These are phyloP conservation scores for Insectozyma bohioensis DNA, from an alignment of 1,139 yeast genomes.

Conservation along the genomic window DNA sequence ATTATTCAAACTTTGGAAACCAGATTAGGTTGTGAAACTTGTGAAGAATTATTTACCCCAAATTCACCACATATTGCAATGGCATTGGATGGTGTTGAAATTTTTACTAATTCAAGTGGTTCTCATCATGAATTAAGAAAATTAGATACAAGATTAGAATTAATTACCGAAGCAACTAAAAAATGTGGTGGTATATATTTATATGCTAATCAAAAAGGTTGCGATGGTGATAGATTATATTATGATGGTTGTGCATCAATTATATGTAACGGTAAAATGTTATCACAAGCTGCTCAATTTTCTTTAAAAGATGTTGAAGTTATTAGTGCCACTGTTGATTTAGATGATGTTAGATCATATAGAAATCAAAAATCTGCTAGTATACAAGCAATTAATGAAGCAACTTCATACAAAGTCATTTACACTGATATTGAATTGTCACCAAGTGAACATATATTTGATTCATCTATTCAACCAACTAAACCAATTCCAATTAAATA, in stretches of 20 bases:
- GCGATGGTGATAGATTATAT: conserved; percentile 96
- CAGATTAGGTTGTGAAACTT: conserved; percentile 91
- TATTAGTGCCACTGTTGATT: conserved; percentile 86
- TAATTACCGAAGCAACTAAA: conserved; percentile 88
- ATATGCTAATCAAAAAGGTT: conserved; percentile 93
- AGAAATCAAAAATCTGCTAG: conserved; percentile 79
- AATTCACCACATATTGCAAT: conserved; percentile 90
- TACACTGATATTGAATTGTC: conserved; percentile 62
- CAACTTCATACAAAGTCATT: conserved; percentile 59
- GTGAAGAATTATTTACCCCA: conserved; percentile 97
- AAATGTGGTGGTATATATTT: conserved; percentile 96
- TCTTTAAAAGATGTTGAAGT: conserved; percentile 91
- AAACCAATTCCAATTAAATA: conserved; percentile 49
- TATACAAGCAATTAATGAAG: conserved; percentile 61
- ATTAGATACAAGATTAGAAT: conserved; percentile 75
- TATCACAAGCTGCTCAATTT: conserved; percentile 93
- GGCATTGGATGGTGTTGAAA: conserved; percentile 95
- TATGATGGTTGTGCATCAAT: conserved; percentile 97
- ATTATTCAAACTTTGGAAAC: conserved; percentile 82
- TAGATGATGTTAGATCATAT: conserved; percentile 86
- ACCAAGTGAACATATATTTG: conserved; percentile 55
- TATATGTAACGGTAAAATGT: conserved; percentile 84
- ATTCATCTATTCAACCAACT: conserved; percentile 67
- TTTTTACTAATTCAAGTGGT: conserved; percentile 92
- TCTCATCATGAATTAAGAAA: conserved; percentile 95